These are phyloP conservation scores for Byssothecium circinans DNA, from an alignment of 2,329 filamentous ascomycete species.

Conservation along the genomic window DNA sequence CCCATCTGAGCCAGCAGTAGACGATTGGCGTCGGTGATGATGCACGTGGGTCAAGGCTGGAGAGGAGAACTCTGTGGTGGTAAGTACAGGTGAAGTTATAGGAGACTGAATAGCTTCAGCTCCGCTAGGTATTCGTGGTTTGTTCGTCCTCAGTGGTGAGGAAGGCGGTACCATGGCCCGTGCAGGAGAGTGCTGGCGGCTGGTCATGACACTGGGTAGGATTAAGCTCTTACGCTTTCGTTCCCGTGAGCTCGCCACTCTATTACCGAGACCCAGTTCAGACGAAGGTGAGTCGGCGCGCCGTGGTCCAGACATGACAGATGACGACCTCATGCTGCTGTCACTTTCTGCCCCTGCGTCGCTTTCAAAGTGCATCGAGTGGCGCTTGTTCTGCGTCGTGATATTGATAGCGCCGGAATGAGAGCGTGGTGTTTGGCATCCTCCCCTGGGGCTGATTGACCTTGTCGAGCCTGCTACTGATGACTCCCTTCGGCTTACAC, in stretches of 20 bases:
- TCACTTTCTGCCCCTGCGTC: constrained; percentile 85
- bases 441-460: constrained; percentile 88
- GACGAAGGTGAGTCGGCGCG: constrained; percentile 89
- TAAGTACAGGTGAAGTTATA: constrained; percentile 84
- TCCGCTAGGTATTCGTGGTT: constrained; percentile 68
- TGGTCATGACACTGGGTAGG: constrained; percentile 75
- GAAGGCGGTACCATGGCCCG: constrained; percentile 73
- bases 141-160: constrained; percentile 82
- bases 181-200: constrained; percentile 85
- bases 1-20: constrained; percentile 74
- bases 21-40: constrained; percentile 88
- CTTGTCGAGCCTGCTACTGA: constrained; percentile 74
- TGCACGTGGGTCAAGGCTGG: constrained; percentile 61
- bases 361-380: constrained; percentile 78
- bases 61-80: constrained; percentile 78
- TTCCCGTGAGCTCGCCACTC: constrained; percentile 77
- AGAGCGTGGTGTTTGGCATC: constrained; percentile 80
- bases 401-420: constrained; percentile 64
- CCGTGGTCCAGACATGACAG: constrained; percentile 68
- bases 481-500: constrained; percentile 55
- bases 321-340: constrained; percentile 84
- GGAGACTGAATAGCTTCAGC: constrained; percentile 75
- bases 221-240: constrained; percentile 86
- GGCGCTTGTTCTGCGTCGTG: constrained; percentile 67
- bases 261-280: constrained; percentile 75